Conservation (phyloP, 257 asterid species). For the Solanum appendiculatum region DNA sequence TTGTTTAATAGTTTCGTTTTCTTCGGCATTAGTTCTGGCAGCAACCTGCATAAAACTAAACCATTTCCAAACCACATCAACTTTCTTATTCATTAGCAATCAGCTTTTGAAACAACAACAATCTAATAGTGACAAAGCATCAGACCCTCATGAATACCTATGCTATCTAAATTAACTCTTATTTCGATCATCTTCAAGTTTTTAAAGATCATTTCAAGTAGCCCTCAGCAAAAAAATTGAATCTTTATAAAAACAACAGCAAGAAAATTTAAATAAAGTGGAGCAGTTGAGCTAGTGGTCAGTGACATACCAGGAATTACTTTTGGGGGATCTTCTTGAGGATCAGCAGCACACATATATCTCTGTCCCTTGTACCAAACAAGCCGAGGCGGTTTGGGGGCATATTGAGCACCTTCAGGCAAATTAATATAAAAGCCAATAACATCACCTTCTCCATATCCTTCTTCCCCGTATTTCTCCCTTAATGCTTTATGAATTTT, state of each 20-base stretch:
- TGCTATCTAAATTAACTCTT: background rate
- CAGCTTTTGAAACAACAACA: background rate
- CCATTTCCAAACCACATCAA: background rate
- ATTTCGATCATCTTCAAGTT: background rate
- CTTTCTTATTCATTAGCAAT: background rate
- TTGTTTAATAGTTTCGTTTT: too few species aligned
- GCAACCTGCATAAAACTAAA: background rate
- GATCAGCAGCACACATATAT: constrained; percentile 52
- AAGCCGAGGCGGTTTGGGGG: constrained; percentile 59
- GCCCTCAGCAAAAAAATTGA: background rate
- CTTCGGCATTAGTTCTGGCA: background rate
- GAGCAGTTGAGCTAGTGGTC: background rate
- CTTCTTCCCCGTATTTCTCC: constrained; percentile 76
- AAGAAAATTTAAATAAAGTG: background rate
- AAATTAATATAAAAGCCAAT: constrained; percentile 79
- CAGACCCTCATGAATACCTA: background rate
- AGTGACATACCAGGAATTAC: constrained; percentile 65
- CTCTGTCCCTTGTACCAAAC: constrained; percentile 96
- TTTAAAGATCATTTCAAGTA: background rate
- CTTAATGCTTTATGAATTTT: constrained; percentile 93
- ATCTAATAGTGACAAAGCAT: background rate
- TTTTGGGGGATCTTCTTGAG: constrained; percentile 73
- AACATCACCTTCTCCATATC: constrained; percentile 85
- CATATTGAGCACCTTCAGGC: constrained; percentile 67
- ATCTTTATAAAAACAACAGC: background rate